A percentile compares a stretch with the other conserved stretches of the same genome.
Evolutionary conservation across 164 flowering plant species (phyloP).

Genomic region (Vitis riparia): DNA sequence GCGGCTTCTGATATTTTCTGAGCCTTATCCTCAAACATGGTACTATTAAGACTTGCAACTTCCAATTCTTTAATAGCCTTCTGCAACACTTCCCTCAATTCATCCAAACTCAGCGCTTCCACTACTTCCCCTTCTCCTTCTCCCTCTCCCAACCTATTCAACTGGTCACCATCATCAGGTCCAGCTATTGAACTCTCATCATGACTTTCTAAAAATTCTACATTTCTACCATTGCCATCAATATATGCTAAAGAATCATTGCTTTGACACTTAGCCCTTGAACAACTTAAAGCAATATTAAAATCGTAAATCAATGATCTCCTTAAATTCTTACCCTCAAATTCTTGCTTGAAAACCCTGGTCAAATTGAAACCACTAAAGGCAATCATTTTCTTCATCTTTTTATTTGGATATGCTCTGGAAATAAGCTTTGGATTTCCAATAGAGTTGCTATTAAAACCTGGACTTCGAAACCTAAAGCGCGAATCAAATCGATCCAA

Average conservation of each 20-base stretch:
- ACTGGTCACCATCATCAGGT: slow-evolving; percentile 14
- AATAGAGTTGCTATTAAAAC: slow-evolving; percentile 20
- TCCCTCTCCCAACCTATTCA: slow-evolving; percentile 26
- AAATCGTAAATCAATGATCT: slow-evolving; percentile 13
- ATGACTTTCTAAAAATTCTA: slow-evolving; percentile 30
- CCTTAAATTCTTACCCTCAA: slow-evolving; percentile 7
- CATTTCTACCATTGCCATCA: slow-evolving; percentile 51
- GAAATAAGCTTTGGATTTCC: slow-evolving; percentile 17
- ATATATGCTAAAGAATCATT: slow-evolving; percentile 66
- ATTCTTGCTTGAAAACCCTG: slow-evolving; percentile 14
- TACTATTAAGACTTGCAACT: slow-evolving; percentile 73
- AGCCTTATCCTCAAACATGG: slow-evolving; percentile 92
- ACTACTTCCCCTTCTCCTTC: slow-evolving; percentile 24
- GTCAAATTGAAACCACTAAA: slow-evolving; percentile 10
- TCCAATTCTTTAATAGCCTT: slow-evolving; percentile 80
- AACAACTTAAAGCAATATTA: slow-evolving; percentile 17
- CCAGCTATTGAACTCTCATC: slow-evolving; percentile 20
- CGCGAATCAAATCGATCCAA: slow-evolving; percentile 21
- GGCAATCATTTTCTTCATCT: slow-evolving; percentile 18
- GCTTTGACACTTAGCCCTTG: slow-evolving; percentile 43
- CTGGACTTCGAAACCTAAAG: slow-evolving; percentile 15
- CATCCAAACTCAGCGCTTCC: slow-evolving; percentile 55
- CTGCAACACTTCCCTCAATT: slow-evolving; percentile 63
- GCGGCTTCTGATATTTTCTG: slow-evolving; percentile 90
- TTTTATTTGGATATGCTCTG: slow-evolving; percentile 13